These are phyloP conservation scores for Ganoderma sinense DNA, from an alignment of 1,284 basidiomycete species.

Conservation along the genomic window DNA sequence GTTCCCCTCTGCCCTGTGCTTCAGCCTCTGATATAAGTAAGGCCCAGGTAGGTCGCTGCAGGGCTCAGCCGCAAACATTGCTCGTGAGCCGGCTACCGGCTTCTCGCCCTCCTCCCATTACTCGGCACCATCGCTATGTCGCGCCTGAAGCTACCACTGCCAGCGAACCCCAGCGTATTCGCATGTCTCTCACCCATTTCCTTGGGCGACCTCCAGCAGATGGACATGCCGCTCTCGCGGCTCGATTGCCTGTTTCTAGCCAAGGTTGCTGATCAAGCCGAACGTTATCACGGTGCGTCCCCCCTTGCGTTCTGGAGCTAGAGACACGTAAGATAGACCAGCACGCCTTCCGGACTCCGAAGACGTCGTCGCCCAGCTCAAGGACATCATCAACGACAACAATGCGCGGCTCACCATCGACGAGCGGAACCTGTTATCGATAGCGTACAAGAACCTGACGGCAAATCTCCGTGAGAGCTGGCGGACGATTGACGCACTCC, in stretches of 20 bases:
- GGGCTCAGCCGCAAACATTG: not conserved
- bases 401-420: conserved; percentile 62
- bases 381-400: conserved; percentile 56
- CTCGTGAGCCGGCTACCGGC: conserved; percentile 4
- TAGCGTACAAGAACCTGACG: conserved; percentile 76
- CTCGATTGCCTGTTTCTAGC: conserved; percentile 59
- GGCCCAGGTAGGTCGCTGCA: conserved; percentile 1
- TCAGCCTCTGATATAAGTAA: conserved; percentile 19
- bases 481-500: conserved; percentile 64
- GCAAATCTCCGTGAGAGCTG: conserved; percentile 68
- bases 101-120: not conserved
- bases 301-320: not conserved
- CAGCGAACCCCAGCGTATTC: conserved; percentile 7
- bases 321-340: conserved; percentile 4
- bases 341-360: not conserved
- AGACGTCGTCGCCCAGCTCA: conserved; percentile 70
- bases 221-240: conserved; percentile 36
- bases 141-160: not conserved
- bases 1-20: conserved; percentile 33
- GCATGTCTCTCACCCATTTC: conserved; percentile 13
- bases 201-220: conserved; percentile 20
- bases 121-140: not conserved
- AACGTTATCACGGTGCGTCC: conserved; percentile 65
- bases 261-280: conserved; percentile 73
- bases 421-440: conserved; percentile 73